Percentiles rank a stretch among this genome's conserved stretches.
phyloP scores from a whole-genome alignment of 1,284 basidiomycete species.

The Sporisorium exsertum region DNA sequence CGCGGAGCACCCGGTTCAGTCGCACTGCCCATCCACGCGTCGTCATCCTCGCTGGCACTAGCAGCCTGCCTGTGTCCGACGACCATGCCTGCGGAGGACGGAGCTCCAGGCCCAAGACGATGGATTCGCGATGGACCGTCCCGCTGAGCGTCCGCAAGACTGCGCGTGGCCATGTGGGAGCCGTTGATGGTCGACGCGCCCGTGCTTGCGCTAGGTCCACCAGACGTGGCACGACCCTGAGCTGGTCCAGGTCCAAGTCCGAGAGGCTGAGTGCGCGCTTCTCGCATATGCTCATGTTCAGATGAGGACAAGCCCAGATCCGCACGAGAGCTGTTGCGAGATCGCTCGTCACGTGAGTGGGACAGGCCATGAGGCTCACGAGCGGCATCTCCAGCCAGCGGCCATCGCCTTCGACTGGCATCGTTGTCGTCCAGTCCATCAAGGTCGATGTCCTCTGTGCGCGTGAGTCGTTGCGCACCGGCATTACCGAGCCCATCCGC shows the following conservation, averaged over 20 bases:
- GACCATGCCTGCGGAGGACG: slow-evolving; percentile 19
- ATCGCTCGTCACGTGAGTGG: slow-evolving; percentile 4
- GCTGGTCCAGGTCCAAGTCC: slow-evolving; percentile 5
- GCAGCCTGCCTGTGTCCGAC: slow-evolving; percentile 15
- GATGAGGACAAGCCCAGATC: slow-evolving; percentile 5
- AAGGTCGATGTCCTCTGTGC: slow-evolving; percentile 15
- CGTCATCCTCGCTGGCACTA: slow-evolving; percentile 24
- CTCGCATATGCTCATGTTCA: not conserved
- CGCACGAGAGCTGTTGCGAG: slow-evolving; percentile 7
- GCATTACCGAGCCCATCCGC: slow-evolving; percentile 12
- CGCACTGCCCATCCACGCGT: slow-evolving; percentile 16
- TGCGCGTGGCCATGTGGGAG: not conserved
- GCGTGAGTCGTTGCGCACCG: slow-evolving; percentile 8
- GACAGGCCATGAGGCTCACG: not conserved
- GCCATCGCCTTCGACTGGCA: slow-evolving; percentile 14
- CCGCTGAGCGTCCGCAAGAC: slow-evolving; percentile 4
- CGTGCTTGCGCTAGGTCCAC: not conserved
- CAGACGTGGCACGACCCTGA: slow-evolving; percentile 2
- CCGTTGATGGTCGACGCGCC: not conserved
- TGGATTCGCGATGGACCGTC: slow-evolving; percentile 20
- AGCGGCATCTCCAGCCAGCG: slow-evolving; percentile 1
- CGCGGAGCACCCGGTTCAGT: slow-evolving; percentile 25
- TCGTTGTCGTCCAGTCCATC: slow-evolving; percentile 17
- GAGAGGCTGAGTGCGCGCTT: slow-evolving; percentile 1
- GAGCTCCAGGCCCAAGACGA: slow-evolving; percentile 19